Evolutionary conservation across 176 grass and related monocot species (phyloP).

Genomic region (Pontederia paniculata): DNA sequence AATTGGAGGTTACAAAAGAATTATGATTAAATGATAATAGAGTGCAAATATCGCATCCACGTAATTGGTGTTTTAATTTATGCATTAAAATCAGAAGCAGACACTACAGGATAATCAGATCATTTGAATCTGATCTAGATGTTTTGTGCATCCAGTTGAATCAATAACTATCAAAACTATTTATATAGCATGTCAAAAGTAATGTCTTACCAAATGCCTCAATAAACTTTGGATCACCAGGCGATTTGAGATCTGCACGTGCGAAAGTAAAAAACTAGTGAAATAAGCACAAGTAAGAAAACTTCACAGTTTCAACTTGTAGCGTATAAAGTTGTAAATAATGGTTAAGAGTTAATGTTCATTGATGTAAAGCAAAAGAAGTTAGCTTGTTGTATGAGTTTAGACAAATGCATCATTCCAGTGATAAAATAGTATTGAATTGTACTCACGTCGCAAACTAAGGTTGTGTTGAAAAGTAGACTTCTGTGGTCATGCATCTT

Average conservation of each 20-base stretch:
- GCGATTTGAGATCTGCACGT: conserved; percentile 84
- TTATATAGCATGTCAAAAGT: conserved; percentile 1
- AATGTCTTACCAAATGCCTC: conserved; percentile 74
- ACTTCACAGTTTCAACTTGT: background rate
- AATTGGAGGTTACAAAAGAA: background rate
- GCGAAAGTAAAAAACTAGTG: conserved; percentile 18
- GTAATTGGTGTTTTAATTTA: background rate
- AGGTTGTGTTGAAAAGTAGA: too few species aligned
- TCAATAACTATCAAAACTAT: conserved; percentile 1
- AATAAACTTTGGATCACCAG: conserved; percentile 86
- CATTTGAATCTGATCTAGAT: background rate
- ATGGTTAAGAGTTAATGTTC: too few species aligned
- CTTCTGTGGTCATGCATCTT: too few species aligned
- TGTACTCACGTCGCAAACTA: too few species aligned
- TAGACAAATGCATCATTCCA: too few species aligned
- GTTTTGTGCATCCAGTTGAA: background rate
- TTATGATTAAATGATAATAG: too few species aligned
- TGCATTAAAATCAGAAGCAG: conserved; percentile 10
- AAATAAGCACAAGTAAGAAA: too few species aligned
- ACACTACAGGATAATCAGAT: background rate
- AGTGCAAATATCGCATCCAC: background rate
- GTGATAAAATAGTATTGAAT: too few species aligned
- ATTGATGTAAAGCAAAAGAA: too few species aligned
- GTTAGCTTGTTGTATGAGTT: too few species aligned
- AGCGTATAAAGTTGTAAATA: background rate